Base-by-base conservation (phyloP, 768 basidiomycete species). In the Tubosaeta sp. region DNA sequence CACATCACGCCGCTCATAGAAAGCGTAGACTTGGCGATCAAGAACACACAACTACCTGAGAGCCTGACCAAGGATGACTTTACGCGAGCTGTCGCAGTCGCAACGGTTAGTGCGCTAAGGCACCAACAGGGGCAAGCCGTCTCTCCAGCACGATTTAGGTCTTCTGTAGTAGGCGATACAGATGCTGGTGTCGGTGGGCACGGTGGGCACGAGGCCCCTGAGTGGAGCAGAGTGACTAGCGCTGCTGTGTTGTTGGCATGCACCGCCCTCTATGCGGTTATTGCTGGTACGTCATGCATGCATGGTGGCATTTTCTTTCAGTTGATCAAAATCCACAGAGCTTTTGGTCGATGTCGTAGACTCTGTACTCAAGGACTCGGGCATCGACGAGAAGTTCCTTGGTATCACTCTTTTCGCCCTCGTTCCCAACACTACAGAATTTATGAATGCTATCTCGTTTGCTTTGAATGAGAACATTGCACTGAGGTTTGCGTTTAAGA, bases 391-490 rank as follows among this genome's bases (percentile, higher is more conserved):
- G 65, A 99, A 99, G 66, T 94, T 98, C 76, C 79, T 99, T 27
- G 96, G 96, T 46, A 78, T 99, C 54, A 97, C 94, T 0, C 77
- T 99, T 10, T 98, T 99, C 64, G 96, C 96, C 8, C 80, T 99
- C 29, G 94, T 98, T 1, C 96, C 96, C 4, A 99, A 99, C 65
- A 96, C 94, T 4, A 98, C 96, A 2, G 96, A 99, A 70, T 98
- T 99, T 69, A 96, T 96, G 93, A 98, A 97, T 64, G 96, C 96
- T 44, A 94, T 98, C 54, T 95, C 94, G 3, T 99, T 99, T 65
- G 94, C 96, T 24, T 70, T 99, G 55, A 90, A 96, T 63, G 95
- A 87, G 6, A 98, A 98, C 66, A 99, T 99, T 56, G 92, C 96
- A 2, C 71, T 99, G 22, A 94, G 92, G 94, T 92, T 58, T 44